These are phyloP conservation scores for Penicillium bialowiezense DNA, from an alignment of 495 filamentous ascomycete genomes.

Conservation along the genomic window DNA sequence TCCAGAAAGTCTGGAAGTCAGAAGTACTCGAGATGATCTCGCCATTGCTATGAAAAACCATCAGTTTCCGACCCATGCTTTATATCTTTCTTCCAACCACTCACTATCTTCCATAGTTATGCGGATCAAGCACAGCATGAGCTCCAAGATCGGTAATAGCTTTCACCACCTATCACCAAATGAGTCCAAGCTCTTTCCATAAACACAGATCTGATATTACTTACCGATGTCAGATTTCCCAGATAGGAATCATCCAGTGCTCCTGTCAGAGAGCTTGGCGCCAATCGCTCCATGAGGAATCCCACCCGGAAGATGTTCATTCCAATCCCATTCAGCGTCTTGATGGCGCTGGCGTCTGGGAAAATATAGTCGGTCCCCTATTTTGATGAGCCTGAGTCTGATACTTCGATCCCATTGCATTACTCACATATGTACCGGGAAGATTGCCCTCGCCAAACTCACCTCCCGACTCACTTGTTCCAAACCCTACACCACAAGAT, in stretches of 20 bases:
- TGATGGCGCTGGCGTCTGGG: constrained; percentile 50
- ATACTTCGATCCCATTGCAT: background rate
- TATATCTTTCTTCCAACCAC: background rate
- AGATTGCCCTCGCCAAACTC: constrained; percentile 23
- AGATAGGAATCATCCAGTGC: constrained; percentile 39
- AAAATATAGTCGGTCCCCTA: constrained; percentile 57
- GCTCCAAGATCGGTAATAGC: constrained; percentile 61
- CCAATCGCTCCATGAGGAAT: constrained; percentile 67
- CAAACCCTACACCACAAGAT: constrained; percentile 22
- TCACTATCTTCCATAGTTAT: constrained; percentile 62
- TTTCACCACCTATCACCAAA: constrained; percentile 45
- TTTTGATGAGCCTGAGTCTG: constrained; percentile 21
- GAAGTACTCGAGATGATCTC: constrained; percentile 60
- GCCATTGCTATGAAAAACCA: constrained; percentile 46
- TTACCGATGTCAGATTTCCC: constrained; percentile 38
- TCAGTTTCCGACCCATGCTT: background rate
- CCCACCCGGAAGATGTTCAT: constrained; percentile 69
- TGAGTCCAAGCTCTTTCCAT: background rate
- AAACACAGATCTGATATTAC: background rate
- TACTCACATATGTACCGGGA: constrained; percentile 23
- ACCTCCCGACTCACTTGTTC: constrained; percentile 25
- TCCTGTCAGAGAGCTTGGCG: constrained; percentile 47
- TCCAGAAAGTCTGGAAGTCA: constrained; percentile 63
- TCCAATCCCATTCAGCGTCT: constrained; percentile 56
- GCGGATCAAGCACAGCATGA: constrained; percentile 64